These are phyloP conservation scores for Saprolegnia parasitica DNA, from an alignment of 352 stramenopile genomes.

Conservation along the genomic window DNA sequence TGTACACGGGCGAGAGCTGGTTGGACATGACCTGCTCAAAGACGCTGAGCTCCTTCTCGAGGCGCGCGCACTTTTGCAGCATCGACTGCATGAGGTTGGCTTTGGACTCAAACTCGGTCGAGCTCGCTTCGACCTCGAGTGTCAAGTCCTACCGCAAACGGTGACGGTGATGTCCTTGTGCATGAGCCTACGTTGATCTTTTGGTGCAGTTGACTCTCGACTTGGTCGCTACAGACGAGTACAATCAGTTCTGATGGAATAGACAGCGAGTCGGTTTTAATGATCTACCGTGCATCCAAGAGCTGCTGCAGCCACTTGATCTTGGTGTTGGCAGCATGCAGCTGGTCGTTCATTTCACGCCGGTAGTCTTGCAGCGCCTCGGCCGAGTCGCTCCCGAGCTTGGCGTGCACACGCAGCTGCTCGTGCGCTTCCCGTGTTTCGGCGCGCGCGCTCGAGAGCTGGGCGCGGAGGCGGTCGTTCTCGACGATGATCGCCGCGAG, in stretches of 20 bases:
- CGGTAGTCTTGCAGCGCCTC: slow-evolving; percentile 5
- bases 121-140: not conserved
- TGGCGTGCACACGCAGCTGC: not conserved
- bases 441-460: slow-evolving; percentile 2
- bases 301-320: slow-evolving; percentile 18
- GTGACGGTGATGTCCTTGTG: too few relatives aligned
- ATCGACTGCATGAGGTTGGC: slow-evolving; percentile 56
- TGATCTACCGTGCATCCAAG: not conserved
- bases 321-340: slow-evolving; percentile 4
- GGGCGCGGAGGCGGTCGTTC: slow-evolving; percentile 1
- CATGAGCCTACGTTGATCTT: slow-evolving; percentile 22
- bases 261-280: not conserved
- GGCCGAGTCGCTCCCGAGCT: slow-evolving; percentile 1
- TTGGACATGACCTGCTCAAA: slow-evolving; percentile 69
- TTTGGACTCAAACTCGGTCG: slow-evolving; percentile 50
- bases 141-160: slow-evolving; percentile 27
- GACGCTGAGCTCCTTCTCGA: slow-evolving; percentile 69
- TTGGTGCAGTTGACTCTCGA: slow-evolving; percentile 15
- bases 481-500: slow-evolving; percentile 1
- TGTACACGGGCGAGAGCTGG: slow-evolving; percentile 22
- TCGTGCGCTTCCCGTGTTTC: not conserved
- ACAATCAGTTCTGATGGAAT: not conserved
- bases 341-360: slow-evolving; percentile 7
- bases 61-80: slow-evolving; percentile 53
- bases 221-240: slow-evolving; percentile 7